These are phyloP conservation scores for Curvularia verruculosa DNA, from an alignment of 2,329 filamentous ascomycete species.

Conservation along the genomic window DNA sequence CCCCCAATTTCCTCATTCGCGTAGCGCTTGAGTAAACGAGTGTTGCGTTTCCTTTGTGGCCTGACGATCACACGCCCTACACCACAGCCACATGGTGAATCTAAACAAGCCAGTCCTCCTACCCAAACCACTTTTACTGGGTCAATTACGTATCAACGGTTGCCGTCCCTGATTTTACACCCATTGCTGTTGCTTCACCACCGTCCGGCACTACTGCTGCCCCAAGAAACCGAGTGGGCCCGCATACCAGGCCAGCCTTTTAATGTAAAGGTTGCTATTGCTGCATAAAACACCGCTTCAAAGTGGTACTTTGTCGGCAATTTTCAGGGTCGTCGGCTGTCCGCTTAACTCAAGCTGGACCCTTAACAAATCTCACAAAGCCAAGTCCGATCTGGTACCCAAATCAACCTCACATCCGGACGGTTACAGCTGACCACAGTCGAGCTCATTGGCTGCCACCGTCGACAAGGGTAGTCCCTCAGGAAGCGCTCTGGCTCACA, in stretches of 20 bases:
- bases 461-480: constrained; percentile 28
- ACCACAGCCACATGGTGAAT: constrained; percentile 16
- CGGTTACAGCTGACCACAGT: constrained; percentile 20
- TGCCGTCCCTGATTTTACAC: not conserved
- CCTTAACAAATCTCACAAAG: constrained; percentile 29
- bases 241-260: constrained; percentile 12
- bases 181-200: constrained; percentile 2
- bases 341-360: constrained; percentile 32
- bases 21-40: constrained; percentile 15
- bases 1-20: constrained; percentile 21
- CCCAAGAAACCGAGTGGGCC: constrained; percentile 10
- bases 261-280: constrained; percentile 20
- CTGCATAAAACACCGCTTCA: constrained; percentile 19
- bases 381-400: constrained; percentile 23
- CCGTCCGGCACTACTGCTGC: constrained; percentile 16
- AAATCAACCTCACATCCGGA: constrained; percentile 19
- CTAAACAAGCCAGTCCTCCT: not conserved
- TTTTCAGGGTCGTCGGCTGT: constrained; percentile 24
- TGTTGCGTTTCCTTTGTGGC: constrained; percentile 17
- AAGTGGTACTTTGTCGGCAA: constrained; percentile 22
- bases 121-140: constrained; percentile 7
- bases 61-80: constrained; percentile 18
- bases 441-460: constrained; percentile 31
- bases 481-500: constrained; percentile 21
- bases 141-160: constrained; percentile 9